Evolutionary conservation across 2,329 filamentous ascomycete genomes (phyloP).

Genomic region (Chaetomiaceae sp.): DNA sequence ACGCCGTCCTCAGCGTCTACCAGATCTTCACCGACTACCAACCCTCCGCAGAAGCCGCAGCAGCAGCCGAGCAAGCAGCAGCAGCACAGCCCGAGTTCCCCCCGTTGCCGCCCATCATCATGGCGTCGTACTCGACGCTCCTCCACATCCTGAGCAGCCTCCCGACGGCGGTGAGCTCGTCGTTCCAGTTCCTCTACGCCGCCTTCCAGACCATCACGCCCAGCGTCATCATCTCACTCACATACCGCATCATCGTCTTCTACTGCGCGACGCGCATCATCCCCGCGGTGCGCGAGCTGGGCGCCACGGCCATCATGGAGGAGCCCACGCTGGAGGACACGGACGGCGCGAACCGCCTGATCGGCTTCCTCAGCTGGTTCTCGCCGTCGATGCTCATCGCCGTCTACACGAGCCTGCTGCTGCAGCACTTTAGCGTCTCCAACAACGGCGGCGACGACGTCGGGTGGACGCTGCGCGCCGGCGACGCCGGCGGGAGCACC

Average conservation of each 20-base stretch:
- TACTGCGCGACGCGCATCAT: slow-evolving; percentile 96
- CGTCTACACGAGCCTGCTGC: slow-evolving; percentile 89
- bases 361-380: slow-evolving; percentile 88
- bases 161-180: slow-evolving; percentile 78
- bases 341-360: slow-evolving; percentile 72
- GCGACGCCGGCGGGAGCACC: slow-evolving; percentile 74
- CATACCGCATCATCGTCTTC: slow-evolving; percentile 90
- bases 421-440: slow-evolving; percentile 84
- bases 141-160: slow-evolving; percentile 77
- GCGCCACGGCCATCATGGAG: slow-evolving; percentile 74
- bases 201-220: slow-evolving; percentile 94
- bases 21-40: slow-evolving; percentile 99
- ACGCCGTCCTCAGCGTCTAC: slow-evolving; percentile 97
- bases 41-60: slow-evolving; percentile 63
- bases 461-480: slow-evolving; percentile 81
- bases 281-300: slow-evolving; percentile 82
- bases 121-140: slow-evolving; percentile 94
- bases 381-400: slow-evolving; percentile 91
- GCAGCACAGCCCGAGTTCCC: slow-evolving; percentile 78
- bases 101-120: slow-evolving; percentile 93
- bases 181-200: slow-evolving; percentile 79
- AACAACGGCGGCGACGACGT: slow-evolving; percentile 58
- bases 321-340: slow-evolving; percentile 82
- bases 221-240: slow-evolving; percentile 89
- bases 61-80: slow-evolving; percentile 45